Evolutionary conservation across 1,139 yeast species (phyloP), one percentile per base, ranked within the genome.

Genomic region (Suhomyces terraborum): DNA sequence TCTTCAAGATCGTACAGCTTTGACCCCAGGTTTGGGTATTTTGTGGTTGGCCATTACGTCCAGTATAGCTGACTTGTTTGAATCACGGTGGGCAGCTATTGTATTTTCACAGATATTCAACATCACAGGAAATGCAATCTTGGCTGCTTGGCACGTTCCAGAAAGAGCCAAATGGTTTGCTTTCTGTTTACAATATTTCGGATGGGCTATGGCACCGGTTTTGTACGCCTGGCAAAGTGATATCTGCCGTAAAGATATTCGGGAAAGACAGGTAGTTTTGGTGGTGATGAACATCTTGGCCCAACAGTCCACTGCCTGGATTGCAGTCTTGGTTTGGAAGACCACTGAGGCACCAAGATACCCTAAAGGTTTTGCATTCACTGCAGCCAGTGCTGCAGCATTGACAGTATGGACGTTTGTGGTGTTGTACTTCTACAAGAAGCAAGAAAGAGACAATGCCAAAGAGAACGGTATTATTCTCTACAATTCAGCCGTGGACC

Each of bases 81-180:
- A 72, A 23, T 67, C 76, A 21, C 64, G 86, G 46, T 76, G 80
- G 77, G 77, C 73, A 41, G 84, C 84, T 1, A 74, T 82, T 41
- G 42, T 75, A 5, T 62, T 74, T 21, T 75, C 84, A 0, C 86
- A 82, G 55, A 62, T 66, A 1, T 69, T 71, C 46, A 71, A 71
- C 47, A 58, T 69, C 7, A 46, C 57, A 4, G 75, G 75, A 18
- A 73, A 73, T 51, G 49, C 61, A 0, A 55, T 76, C 13, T 56
- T 76, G 32, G 79, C 79, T 1, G 64, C 64, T 8, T 75, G 80
- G 80, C 48, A 71, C 40, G 63, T 72, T 20, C 72, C 75, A 1
- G 70, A 69, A 50, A 45, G 64, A 35, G 76, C 61, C 44, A 73
- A 73, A 51, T 73, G 79, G 78, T 71, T 71, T 58, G 79, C 75